Evolutionary conservation across 1,139 yeast genomes (phyloP).

Genomic region (Protomyces pachydermus): DNA sequence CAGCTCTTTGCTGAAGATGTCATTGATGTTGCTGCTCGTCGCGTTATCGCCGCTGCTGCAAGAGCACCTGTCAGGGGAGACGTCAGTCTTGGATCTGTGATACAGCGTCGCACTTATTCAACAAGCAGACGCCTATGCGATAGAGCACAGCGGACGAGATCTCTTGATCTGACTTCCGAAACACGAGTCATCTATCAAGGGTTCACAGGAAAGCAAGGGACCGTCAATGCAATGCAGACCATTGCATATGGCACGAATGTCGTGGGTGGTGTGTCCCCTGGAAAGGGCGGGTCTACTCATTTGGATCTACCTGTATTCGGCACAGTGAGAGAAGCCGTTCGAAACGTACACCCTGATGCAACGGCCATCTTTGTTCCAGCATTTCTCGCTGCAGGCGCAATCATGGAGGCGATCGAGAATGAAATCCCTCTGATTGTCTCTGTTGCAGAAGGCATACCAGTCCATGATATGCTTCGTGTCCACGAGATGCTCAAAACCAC

Average conservation of each 20-base stretch:
- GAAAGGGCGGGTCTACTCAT: slow-evolving; percentile 16
- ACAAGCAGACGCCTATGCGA: background rate
- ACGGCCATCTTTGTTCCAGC: slow-evolving; percentile 26
- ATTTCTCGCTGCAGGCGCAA: slow-evolving; percentile 18
- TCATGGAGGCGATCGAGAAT: slow-evolving; percentile 16
- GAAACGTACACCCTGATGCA: slow-evolving; percentile 8
- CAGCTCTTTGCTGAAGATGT: slow-evolving; percentile 3
- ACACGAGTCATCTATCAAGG: slow-evolving; percentile 38
- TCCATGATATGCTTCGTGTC: slow-evolving; percentile 15
- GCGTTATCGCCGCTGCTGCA: background rate
- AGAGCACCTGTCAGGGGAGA: background rate
- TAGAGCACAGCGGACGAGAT: background rate
- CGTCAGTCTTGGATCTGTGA: background rate
- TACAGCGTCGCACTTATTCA: background rate
- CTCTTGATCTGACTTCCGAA: slow-evolving; percentile 1
- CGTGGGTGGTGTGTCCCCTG: slow-evolving; percentile 25
- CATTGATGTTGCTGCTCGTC: slow-evolving; percentile 7
- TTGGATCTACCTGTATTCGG: slow-evolving; percentile 15
- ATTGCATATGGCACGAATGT: slow-evolving; percentile 78
- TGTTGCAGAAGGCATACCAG: slow-evolving; percentile 15
- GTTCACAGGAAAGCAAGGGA: slow-evolving; percentile 94
- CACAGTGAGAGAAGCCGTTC: slow-evolving; percentile 6
- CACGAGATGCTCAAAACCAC: slow-evolving; percentile 10
- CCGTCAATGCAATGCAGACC: slow-evolving; percentile 96
- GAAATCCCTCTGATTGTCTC: slow-evolving; percentile 19